A percentile compares a stretch with the other conserved stretches of the same genome.
phyloP scores from a whole-genome alignment of 2,329 filamentous ascomycete species.

The Rutstroemia sp. region DNA sequence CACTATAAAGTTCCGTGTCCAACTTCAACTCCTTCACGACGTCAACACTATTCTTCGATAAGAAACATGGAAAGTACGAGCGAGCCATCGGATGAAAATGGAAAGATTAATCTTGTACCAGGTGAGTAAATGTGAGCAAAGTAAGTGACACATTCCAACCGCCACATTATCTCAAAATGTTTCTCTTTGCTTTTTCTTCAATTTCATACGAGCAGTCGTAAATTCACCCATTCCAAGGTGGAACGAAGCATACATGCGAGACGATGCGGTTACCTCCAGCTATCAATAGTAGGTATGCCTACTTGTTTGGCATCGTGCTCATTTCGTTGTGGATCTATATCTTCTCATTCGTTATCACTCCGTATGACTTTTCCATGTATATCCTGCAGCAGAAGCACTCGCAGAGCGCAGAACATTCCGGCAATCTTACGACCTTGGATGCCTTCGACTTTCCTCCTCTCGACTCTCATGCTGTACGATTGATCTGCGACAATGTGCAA shows the following conservation, averaged over 20 bases:
- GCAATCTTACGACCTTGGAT: conserved; percentile 1
- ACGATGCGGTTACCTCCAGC: neutral
- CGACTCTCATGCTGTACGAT: conserved; percentile 15
- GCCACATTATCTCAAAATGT: neutral
- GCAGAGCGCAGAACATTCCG: neutral
- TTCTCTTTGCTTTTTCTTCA: neutral
- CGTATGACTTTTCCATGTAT: neutral
- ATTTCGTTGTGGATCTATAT: neutral
- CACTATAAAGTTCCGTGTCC: no score
- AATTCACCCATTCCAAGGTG: neutral
- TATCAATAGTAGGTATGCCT: neutral
- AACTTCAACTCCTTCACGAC: no score
- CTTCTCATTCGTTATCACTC: neutral
- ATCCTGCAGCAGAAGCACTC: neutral
- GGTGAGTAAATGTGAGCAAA: neutral
- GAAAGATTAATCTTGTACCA: neutral
- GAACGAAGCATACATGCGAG: neutral
- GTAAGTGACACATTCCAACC: neutral
- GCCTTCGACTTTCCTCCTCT: conserved; percentile 21
- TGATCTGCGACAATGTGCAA: conserved; percentile 18
- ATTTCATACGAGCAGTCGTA: neutral
- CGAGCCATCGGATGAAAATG: neutral
- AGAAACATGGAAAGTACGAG: neutral
- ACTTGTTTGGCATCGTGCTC: neutral
- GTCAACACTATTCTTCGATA: neutral